Evolutionary conservation across 306 rosid species (phyloP).

Genomic region (Lablab purpureus): DNA sequence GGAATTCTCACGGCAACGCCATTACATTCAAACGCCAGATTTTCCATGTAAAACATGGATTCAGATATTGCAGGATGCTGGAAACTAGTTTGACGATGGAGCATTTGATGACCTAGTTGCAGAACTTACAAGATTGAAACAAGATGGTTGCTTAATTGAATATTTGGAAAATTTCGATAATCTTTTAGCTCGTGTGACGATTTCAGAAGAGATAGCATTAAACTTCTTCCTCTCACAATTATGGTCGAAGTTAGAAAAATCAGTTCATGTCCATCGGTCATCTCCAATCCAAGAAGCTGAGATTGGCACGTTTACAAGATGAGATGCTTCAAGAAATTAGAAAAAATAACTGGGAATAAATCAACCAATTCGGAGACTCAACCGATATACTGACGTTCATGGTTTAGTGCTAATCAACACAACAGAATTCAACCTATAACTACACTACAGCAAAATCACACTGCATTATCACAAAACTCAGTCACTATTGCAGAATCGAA

Average conservation of each 20-base stretch:
- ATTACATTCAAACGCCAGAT: background rate
- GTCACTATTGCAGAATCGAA: too few relatives aligned
- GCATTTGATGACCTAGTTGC: too few relatives aligned
- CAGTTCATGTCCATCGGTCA: background rate
- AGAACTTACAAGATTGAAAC: background rate
- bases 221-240: background rate
- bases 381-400: too few relatives aligned
- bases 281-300: background rate
- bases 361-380: background rate
- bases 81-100: too few relatives aligned
- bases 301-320: background rate
- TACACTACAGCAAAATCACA: too few relatives aligned
- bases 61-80: background rate
- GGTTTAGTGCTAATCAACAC: too few relatives aligned
- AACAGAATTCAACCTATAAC: too few relatives aligned
- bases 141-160: background rate
- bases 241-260: background rate
- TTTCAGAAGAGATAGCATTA: background rate
- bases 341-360: too few relatives aligned
- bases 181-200: background rate
- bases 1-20: background rate
- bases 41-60: background rate
- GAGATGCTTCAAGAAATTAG: background rate
- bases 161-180: background rate
- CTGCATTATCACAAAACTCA: too few relatives aligned